These are phyloP conservation scores for Canavalia gladiata DNA, from an alignment of 306 rosid genomes.

Conservation along the genomic window DNA sequence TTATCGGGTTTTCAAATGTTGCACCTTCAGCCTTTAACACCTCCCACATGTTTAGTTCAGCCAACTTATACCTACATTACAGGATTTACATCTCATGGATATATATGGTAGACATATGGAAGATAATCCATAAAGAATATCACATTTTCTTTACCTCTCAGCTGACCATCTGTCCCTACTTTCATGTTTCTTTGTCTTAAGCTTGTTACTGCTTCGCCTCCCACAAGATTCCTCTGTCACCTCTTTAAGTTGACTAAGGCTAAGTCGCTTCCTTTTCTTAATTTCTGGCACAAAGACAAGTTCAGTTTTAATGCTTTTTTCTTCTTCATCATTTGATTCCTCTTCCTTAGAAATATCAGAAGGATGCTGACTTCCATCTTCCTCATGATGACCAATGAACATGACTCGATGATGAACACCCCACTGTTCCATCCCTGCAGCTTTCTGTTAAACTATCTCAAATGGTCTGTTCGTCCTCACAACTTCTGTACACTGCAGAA, in stretches of 20 bases:
- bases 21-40: constrained; percentile 77
- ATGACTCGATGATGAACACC: constrained; percentile 50
- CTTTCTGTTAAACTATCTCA: constrained; percentile 36
- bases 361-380: constrained; percentile 50
- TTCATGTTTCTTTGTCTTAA: constrained; percentile 54
- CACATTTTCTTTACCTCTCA: constrained; percentile 61
- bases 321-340: constrained; percentile 56
- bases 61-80: constrained; percentile 69
- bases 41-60: constrained; percentile 76
- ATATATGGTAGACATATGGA: neutral
- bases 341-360: constrained; percentile 48
- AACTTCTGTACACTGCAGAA: constrained; percentile 38
- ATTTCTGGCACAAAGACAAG: constrained; percentile 48
- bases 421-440: constrained; percentile 57
- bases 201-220: constrained; percentile 47
- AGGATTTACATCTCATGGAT: neutral
- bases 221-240: constrained; percentile 55
- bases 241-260: constrained; percentile 62
- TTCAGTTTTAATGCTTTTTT: constrained; percentile 49
- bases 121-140: neutral
- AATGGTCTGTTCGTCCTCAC: constrained; percentile 27
- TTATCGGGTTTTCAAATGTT: constrained; percentile 71
- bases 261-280: constrained; percentile 61
- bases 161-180: constrained; percentile 69
- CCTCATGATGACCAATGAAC: constrained; percentile 46